phyloP scores from a whole-genome alignment of 31 red algal species.

The Odonthalia washingtoniensis region DNA sequence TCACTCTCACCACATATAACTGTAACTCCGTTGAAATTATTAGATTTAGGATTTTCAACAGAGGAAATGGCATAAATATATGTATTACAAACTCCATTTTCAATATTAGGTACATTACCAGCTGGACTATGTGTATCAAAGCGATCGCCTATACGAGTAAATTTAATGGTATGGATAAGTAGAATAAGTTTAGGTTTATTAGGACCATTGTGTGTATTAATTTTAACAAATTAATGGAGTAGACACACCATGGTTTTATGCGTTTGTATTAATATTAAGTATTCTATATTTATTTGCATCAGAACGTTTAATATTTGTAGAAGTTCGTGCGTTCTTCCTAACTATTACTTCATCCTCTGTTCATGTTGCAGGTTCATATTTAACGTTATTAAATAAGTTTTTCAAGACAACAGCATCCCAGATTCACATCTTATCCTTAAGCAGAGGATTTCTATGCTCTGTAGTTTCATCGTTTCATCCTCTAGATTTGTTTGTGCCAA shows the following conservation, averaged over 20 bases:
- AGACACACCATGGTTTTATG: slow-evolving; percentile 47
- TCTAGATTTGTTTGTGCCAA: too few relatives aligned
- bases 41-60: slow-evolving; percentile 84
- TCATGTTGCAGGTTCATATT: slow-evolving; percentile 87
- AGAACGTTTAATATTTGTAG: slow-evolving; percentile 89
- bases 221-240: slow-evolving; percentile 24
- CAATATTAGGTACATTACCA: slow-evolving; percentile 61
- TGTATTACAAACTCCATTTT: slow-evolving; percentile 74
- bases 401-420: too few relatives aligned
- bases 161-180: slow-evolving; percentile 49
- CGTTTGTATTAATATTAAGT: slow-evolving; percentile 46
- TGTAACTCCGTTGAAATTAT: slow-evolving; percentile 74
- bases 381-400: slow-evolving; percentile 89
- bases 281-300: slow-evolving; percentile 76
- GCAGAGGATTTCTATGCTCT: too few relatives aligned
- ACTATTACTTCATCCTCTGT: slow-evolving; percentile 71
- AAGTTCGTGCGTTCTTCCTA: slow-evolving; percentile 88
- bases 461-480: too few relatives aligned
- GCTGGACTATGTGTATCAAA: slow-evolving; percentile 53
- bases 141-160: slow-evolving; percentile 45
- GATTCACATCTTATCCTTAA: too few relatives aligned
- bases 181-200: slow-evolving; percentile 60
- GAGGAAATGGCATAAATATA: slow-evolving; percentile 88
- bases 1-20: neutral
- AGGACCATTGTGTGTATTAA: slow-evolving; percentile 35